Conservation (phyloP, 1,139 yeast species). For the Suhomyces taliae region DNA sequence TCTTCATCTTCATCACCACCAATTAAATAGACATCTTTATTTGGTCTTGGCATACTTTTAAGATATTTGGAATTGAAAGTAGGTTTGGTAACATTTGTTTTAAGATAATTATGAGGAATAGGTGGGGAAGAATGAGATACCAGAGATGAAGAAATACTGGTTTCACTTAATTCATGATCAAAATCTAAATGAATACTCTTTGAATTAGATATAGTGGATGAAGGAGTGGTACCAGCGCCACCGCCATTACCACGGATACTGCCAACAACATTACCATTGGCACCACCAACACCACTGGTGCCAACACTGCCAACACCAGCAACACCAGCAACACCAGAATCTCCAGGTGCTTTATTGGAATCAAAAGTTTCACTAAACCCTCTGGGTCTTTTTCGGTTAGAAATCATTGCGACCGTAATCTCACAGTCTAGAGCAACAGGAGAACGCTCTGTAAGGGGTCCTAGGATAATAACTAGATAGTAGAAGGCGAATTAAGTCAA, state of each 20-base stretch:
- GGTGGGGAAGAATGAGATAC: constrained; percentile 13
- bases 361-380: constrained; percentile 47
- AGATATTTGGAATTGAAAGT: constrained; percentile 13
- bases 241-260: neutral
- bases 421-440: constrained; percentile 5
- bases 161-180: constrained; percentile 15
- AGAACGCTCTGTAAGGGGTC: constrained; percentile 1
- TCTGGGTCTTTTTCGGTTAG: constrained; percentile 49
- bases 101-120: constrained; percentile 1
- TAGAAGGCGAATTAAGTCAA: neutral
- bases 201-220: constrained; percentile 7
- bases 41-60: constrained; percentile 5
- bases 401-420: constrained; percentile 18
- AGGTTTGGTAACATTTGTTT: constrained; percentile 4
- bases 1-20: constrained; percentile 18
- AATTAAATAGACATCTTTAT: constrained; percentile 11
- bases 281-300: no score
- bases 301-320: no score
- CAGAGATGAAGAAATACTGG: constrained; percentile 13
- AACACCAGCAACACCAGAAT: no score
- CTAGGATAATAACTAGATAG: neutral
- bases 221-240: constrained; percentile 1
- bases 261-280: neutral
- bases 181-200: constrained; percentile 11
- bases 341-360: constrained; percentile 13